Percentiles rank a stretch among this genome's conserved stretches.
phyloP scores from a whole-genome alignment of 2,329 filamentous ascomycete genomes.

The Calcarisporium arbuscula region DNA sequence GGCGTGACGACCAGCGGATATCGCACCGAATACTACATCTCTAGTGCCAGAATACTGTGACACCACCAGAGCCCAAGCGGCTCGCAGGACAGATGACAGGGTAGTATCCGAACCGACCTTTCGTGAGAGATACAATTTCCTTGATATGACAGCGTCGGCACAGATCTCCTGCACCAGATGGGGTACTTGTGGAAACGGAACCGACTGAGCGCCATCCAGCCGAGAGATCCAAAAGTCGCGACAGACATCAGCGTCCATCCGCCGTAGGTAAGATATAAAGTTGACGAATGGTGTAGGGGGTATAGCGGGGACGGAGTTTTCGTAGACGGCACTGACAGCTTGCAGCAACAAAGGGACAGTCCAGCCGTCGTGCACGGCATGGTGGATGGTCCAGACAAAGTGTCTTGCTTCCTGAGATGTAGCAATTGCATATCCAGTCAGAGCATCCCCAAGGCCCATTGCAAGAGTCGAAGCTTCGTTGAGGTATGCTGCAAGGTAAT shows the following conservation, averaged over 20 bases:
- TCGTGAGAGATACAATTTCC: not conserved
- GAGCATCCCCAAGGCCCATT: too few relatives aligned
- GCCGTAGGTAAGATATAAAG: not conserved
- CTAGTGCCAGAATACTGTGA: conserved; percentile 25
- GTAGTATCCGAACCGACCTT: not conserved
- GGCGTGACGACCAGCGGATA: conserved; percentile 13
- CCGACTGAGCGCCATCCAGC: not conserved
- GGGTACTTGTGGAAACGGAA: not conserved
- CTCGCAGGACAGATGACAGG: conserved; percentile 2
- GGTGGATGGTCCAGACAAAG: conserved; percentile 19
- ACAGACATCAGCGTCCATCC: not conserved
- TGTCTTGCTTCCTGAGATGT: not conserved
- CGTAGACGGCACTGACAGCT: not conserved
- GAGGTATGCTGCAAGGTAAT: too few relatives aligned
- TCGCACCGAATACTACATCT: conserved; percentile 14
- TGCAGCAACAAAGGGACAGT: conserved; percentile 12
- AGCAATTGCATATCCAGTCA: not conserved
- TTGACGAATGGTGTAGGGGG: not conserved
- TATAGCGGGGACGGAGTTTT: not conserved
- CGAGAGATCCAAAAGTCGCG: not conserved
- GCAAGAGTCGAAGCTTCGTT: too few relatives aligned
- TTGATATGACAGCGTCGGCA: not conserved
- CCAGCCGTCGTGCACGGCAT: conserved; percentile 21
- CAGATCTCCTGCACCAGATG: not conserved
- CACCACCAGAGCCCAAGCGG: conserved; percentile 15